Evolutionary conservation across 2,329 filamentous ascomycete species (phyloP).

Genomic region (Ophiosphaerella korrae): DNA sequence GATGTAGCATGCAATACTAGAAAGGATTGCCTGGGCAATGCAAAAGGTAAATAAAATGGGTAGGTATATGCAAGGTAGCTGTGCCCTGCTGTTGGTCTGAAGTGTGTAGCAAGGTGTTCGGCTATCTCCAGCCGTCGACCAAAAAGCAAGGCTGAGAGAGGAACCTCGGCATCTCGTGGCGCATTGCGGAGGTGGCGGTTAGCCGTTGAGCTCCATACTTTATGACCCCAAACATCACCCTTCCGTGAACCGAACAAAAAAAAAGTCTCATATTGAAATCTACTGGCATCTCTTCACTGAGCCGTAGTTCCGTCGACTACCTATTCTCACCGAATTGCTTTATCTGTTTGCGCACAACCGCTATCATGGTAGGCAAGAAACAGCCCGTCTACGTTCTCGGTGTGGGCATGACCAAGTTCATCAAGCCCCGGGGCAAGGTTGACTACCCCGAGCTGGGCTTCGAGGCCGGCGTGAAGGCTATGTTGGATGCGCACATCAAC

Average conservation of each 20-base stretch:
- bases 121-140: conserved; percentile 25
- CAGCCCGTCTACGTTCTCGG: conserved; percentile 83
- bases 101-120: conserved; percentile 9
- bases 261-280: background rate
- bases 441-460: conserved; percentile 95
- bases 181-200: conserved; percentile 24
- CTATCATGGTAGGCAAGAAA: conserved; percentile 57
- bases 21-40: background rate
- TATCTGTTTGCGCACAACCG: conserved; percentile 4
- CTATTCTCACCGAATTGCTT: background rate
- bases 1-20: background rate
- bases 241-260: background rate
- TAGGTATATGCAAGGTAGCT: background rate
- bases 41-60: background rate
- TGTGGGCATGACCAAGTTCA: conserved; percentile 99
- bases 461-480: conserved; percentile 87
- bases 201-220: conserved; percentile 13
- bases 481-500: conserved; percentile 83
- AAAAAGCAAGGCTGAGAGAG: conserved; percentile 7
- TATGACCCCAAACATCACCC: conserved; percentile 15
- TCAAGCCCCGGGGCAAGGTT: conserved; percentile 92
- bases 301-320: background rate
- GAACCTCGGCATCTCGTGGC: conserved; percentile 34
- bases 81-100: background rate
- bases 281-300: conserved; percentile 7